These are phyloP conservation scores for Cryptococcus sp. DNA, from an alignment of 1,284 basidiomycete genomes.

Conservation along the genomic window DNA sequence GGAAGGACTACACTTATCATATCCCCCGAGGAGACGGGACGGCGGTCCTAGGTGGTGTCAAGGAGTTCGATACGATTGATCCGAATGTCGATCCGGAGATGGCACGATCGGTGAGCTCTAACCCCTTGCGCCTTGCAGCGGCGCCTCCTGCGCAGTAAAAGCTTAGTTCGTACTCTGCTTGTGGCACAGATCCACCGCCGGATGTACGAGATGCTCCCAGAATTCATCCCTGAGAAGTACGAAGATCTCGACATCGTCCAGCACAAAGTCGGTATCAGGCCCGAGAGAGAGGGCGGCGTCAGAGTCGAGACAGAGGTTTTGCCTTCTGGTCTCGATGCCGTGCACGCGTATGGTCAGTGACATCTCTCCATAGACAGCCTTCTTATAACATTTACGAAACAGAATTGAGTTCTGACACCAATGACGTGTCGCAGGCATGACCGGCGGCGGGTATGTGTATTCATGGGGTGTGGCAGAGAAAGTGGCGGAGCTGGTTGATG, in stretches of 20 bases:
- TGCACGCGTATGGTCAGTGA: constrained; percentile 2
- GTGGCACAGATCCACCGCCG: constrained; percentile 10
- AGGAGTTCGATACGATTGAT: constrained; percentile 10
- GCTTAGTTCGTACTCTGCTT: no score
- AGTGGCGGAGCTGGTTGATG: no score
- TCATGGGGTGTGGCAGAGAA: constrained; percentile 2
- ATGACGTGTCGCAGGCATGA: background rate
- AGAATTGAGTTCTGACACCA: no score
- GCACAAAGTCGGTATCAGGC: constrained; percentile 18
- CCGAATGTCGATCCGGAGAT: background rate
- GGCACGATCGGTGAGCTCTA: background rate
- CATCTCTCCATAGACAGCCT: no score
- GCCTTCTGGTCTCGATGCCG: background rate
- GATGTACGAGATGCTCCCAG: constrained; percentile 14
- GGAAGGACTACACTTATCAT: constrained; percentile 15
- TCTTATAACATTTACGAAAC: no score
- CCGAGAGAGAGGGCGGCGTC: constrained; percentile 12
- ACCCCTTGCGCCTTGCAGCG: background rate
- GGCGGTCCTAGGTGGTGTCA: constrained; percentile 16
- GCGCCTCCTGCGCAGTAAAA: no score
- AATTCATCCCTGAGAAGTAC: constrained; percentile 11
- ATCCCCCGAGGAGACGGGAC: constrained; percentile 18
- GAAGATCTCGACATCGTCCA: constrained; percentile 17
- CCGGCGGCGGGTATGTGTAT: constrained; percentile 8
- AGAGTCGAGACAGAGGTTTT: constrained; percentile 2